Evolutionary conservation across 345 rosid species (phyloP), one percentile per base, ranked within the genome.

Genomic region (Psidium friedrichsthalianum): DNA sequence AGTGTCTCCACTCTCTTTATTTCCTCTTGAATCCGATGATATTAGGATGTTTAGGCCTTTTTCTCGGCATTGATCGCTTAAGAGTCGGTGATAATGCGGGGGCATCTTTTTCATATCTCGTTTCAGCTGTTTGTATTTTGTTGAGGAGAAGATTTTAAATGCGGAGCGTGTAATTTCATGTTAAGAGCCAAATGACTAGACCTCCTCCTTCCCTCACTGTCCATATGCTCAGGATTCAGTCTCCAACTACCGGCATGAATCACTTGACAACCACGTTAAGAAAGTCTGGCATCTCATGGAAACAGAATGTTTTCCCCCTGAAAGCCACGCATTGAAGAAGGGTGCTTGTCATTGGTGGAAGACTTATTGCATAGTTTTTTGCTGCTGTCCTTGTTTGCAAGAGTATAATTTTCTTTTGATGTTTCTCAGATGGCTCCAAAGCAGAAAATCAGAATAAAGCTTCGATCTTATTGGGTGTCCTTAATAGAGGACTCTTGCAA

Each of bases 361-460:
- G 47, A 32, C 44, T 20, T 32, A 69, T 7, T 18, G 24, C 6
- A 8, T 32, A 32, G 78, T 69, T 18, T 42, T 8, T 32, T 32
- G 78, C 78, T 12, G 4, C 13, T 1, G 47, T 32, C 78, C 78
- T 69, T 69, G 47, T 69, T 69, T 18, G 47, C 47, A 32, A 69
- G 78, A 69, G 24, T 69, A 32, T 69, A 32, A 76, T 76, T 76
- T n/a, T 76, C 53, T 54, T 24, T 44, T 53, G n/a, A 22, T 18
- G 88, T 44, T 51, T 86, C 59, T 54, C 90, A 95, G 99, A 88
- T 93, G 93, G 98, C 96, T 11, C 98, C 99, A 11, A 95, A 97
- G 94, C 98, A 97, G 87, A 97, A 96, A 89, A 96, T 97, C 88
- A 96, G 99, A 89, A 97, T 97, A 83, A 96, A 97, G 88, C 97